phyloP scores from a whole-genome alignment of 306 rosid genomes.

The Carpinus fangiana region DNA sequence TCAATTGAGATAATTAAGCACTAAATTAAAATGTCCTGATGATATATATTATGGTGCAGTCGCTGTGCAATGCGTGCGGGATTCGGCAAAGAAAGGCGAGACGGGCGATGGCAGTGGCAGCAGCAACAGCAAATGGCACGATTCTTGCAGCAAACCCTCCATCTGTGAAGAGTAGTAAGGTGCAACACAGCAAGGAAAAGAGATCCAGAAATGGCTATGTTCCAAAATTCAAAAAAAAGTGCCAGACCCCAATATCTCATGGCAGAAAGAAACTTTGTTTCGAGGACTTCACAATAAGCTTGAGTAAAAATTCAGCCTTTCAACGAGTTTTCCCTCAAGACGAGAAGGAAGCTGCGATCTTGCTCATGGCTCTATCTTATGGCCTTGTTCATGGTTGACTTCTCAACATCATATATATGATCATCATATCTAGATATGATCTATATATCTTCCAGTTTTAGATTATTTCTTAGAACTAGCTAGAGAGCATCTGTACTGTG shows the following conservation, averaged over 20 bases:
- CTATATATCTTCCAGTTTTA: constrained; percentile 19
- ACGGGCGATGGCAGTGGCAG: constrained; percentile 73
- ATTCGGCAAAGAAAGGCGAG: constrained; percentile 95
- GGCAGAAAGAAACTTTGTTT: constrained; percentile 47
- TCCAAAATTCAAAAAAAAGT: constrained; percentile 47
- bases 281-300: constrained; percentile 60
- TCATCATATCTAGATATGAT: too few relatives aligned
- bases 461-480: constrained; percentile 6
- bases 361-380: constrained; percentile 91
- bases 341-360: constrained; percentile 92
- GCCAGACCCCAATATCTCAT: constrained; percentile 28
- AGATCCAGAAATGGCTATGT: constrained; percentile 29
- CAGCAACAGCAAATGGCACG: constrained; percentile 54
- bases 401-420: constrained; percentile 1
- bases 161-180: constrained; percentile 32
- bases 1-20: too few relatives aligned
- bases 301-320: constrained; percentile 53
- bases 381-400: constrained; percentile 82
- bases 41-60: constrained; percentile 38
- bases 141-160: constrained; percentile 28
- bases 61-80: constrained; percentile 96
- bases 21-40: too few relatives aligned
- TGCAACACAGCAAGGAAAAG: constrained; percentile 33
- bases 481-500: constrained; percentile 17
- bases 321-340: constrained; percentile 91